Evolutionary conservation across 2,329 filamentous ascomycete genomes (phyloP).

Genomic region (Huntiella bhutanensis): DNA sequence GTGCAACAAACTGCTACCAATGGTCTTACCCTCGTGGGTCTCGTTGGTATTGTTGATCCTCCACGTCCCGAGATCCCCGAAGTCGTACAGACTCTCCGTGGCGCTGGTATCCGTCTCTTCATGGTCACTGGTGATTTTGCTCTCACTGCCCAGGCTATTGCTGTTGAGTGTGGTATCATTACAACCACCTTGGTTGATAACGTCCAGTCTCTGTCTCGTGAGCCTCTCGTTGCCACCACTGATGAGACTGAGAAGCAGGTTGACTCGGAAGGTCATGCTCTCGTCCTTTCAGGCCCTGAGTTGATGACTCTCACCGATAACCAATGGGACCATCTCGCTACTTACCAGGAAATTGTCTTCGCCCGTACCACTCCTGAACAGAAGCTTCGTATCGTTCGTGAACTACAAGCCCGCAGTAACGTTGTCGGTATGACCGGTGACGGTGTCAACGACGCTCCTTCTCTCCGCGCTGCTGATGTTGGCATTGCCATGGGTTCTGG

Average conservation of each 20-base stretch:
- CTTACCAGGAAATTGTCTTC: slow-evolving; percentile 65
- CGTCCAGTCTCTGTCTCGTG: slow-evolving; percentile 24
- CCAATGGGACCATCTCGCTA: slow-evolving; percentile 48
- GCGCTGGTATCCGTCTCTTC: slow-evolving; percentile 87
- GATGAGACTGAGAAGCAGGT: slow-evolving; percentile 13
- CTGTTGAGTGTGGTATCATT: slow-evolving; percentile 73
- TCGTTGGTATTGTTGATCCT: slow-evolving; percentile 92
- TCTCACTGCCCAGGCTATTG: slow-evolving; percentile 60
- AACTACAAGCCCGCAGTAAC: slow-evolving; percentile 79
- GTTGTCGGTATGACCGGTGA: slow-evolving; percentile 99
- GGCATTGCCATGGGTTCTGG: slow-evolving; percentile 97
- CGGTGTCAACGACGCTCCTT: slow-evolving; percentile 94
- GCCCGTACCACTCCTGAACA: slow-evolving; percentile 88
- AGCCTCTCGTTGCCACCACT: slow-evolving; percentile 49
- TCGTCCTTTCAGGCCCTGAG: slow-evolving; percentile 47
- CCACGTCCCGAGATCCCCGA: slow-evolving; percentile 77
- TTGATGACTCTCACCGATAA: slow-evolving; percentile 43
- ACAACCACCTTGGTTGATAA: slow-evolving; percentile 35
- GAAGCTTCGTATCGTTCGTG: slow-evolving; percentile 90
- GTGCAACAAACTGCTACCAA: slow-evolving; percentile 61
- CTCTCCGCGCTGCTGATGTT: slow-evolving; percentile 96
- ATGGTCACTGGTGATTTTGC: slow-evolving; percentile 93
- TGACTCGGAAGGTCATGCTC: slow-evolving; percentile 23
- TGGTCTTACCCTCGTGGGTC: slow-evolving; percentile 83
- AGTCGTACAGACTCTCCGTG: slow-evolving; percentile 74